Evolutionary conservation across 2,329 filamentous ascomycete species (phyloP), one percentile per base, ranked within the genome.

Genomic region (Biscogniauxia sp.): DNA sequence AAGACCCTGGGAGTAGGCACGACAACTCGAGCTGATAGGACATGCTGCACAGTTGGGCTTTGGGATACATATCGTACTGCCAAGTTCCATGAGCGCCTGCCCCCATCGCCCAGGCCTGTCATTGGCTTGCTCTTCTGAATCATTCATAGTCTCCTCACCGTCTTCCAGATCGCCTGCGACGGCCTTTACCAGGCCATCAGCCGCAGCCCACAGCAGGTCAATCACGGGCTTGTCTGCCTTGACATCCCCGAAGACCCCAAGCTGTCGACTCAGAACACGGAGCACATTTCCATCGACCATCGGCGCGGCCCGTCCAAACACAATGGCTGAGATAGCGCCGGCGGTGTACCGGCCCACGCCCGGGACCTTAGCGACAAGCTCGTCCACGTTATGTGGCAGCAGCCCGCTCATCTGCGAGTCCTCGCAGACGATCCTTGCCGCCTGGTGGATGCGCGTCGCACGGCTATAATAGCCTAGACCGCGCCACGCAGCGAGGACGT

Each of bases 231-330:
- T 86, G 62, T 85, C 82, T 5, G 80, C 76, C 69, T 88, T 87
- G 13, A 81, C 80, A 64, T 87, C 82, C 11, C 79, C 82, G 45
- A 82, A 77, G 0, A 88, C 63, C 0, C 84, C 86, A 20, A 88
- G 73, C 70, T 88, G 86, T 23, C 86, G 76, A 62, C 84, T 86
- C 60, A 88, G 70, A 20, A 88, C 86, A 11, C 86, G 76, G 20
- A 85, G 70, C 7, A 88, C 86, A 60, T 88, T 88, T 9, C 86
- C 86, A 66, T 88, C 86, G 0, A 88, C 83, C 78, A 88, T 85
- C 1, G 86, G 79, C 37, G 81, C 83, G 0, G 85, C 75, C 25
- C 77, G 76, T 0, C 86, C 86, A 66, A 86, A 88, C 0, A 86
- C 85, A 55, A 88, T 88, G 57, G 84, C 82, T 0, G 84, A 80